Base-by-base conservation (phyloP, 441 rosid species). In the Gossypium trilobum region DNA sequence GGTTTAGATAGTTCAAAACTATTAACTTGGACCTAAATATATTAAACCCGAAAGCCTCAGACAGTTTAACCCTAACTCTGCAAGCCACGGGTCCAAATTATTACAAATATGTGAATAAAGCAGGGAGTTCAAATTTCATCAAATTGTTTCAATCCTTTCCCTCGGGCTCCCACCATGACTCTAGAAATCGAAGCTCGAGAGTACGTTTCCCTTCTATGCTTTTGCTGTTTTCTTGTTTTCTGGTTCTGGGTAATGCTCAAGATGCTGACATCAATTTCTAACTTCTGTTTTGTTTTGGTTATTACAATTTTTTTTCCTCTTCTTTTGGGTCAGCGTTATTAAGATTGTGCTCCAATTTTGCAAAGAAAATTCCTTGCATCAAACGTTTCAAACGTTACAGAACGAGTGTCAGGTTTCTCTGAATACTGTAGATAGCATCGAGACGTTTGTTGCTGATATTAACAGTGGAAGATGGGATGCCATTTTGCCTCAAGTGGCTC, bases 381-480 rank as follows among this genome's bases (percentile, higher is more conserved):
- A 93, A 76, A 91, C 97, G 17, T 96, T 96, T 74, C 99, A 96
- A 87, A 89, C 88, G 10, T 75, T 96, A 48, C 99, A 96, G 78
- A 90, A 83, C 68, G 99, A 96, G 84, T 89, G 98, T 75, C 98
- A 96, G 82, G 98, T 93, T 52, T 93, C 97, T 20, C 75, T 96
- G 31, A 96, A 96, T 66, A 92, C 98, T 0, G 97, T 95, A 6
- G 99, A 95, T 78, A 91, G 97, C 75, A 86, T 91, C 39, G 97
- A 95, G 81, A 91, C 99, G 0, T 95, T 95, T 82, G 89, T 93
- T 4, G 89, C 96, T 2, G 98, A 93, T 75, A 81, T 91, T 44
- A 93, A 93, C 74, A 78, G 91, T 65, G 98, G 99, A 39, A 82
- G 97, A 75, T 93, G 97, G 97, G 99, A 96, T 73, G 91, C 96